These are phyloP conservation scores for Komagataella pseudopastoris DNA, from an alignment of 805 yeast genomes.

Conservation along the genomic window DNA sequence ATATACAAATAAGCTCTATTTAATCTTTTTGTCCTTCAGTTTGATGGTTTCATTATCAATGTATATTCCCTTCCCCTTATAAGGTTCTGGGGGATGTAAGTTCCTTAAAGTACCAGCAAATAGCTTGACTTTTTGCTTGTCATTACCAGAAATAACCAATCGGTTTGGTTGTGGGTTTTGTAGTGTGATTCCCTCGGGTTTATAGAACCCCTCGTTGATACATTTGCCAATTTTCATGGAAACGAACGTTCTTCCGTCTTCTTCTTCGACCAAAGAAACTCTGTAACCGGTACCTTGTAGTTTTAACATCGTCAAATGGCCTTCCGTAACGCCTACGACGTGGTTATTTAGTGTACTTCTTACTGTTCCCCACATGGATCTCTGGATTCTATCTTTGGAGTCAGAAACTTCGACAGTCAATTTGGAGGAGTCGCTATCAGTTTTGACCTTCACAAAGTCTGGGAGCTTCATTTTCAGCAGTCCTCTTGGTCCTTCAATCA, in stretches of 20 bases:
- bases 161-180: conserved; percentile 77
- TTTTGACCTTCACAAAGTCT: conserved; percentile 41
- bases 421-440: conserved; percentile 19
- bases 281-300: conserved; percentile 97
- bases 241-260: conserved; percentile 40
- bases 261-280: conserved; percentile 54
- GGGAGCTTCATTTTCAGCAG: conserved; percentile 51
- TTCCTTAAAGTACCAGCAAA: conserved; percentile 83
- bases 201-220: conserved; percentile 55
- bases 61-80: conserved; percentile 95
- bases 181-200: conserved; percentile 70
- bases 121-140: conserved; percentile 75
- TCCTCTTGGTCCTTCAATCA: conserved; percentile 73
- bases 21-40: conserved; percentile 86
- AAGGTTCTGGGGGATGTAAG: conserved; percentile 93
- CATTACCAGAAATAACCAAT: conserved; percentile 71
- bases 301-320: conserved; percentile 76
- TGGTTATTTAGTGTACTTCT: conserved; percentile 69
- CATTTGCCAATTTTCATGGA: conserved; percentile 83
- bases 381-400: conserved; percentile 48
- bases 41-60: conserved; percentile 84
- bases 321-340: conserved; percentile 82
- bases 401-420: conserved; percentile 45
- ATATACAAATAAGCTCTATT: conserved; percentile 26
- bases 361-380: conserved; percentile 91